These are phyloP conservation scores for Fusarium sp. DNA, from an alignment of 2,329 filamentous ascomycete species.

Conservation along the genomic window DNA sequence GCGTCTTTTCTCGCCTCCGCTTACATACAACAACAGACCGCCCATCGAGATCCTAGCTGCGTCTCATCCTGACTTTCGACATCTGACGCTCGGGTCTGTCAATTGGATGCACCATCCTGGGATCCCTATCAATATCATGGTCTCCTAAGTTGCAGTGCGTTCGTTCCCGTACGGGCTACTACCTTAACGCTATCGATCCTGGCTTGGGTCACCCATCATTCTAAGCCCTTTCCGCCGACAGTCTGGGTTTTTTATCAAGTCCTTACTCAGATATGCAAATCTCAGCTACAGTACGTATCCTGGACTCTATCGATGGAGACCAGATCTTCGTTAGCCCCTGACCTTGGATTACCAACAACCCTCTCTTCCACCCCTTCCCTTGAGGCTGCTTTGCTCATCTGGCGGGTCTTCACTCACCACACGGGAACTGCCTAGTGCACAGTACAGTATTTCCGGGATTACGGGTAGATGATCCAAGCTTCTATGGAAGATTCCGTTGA, in stretches of 20 bases:
- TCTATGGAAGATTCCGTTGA: conserved; percentile 17
- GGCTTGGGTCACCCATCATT: conserved; percentile 29
- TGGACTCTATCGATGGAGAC: conserved; percentile 31
- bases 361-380: conserved; percentile 17
- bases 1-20: conserved; percentile 8
- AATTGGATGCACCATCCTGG: conserved; percentile 14
- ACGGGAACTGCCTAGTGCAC: conserved; percentile 1
- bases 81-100: conserved; percentile 25
- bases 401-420: conserved; percentile 2
- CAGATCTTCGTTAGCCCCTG: conserved; percentile 36
- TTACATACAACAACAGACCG: conserved; percentile 18
- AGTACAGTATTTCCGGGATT: conserved; percentile 6
- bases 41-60: conserved; percentile 25
- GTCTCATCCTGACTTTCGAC: conserved; percentile 35
- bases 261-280: conserved; percentile 30
- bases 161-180: conserved; percentile 38
- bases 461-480: conserved; percentile 4
- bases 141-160: conserved; percentile 30
- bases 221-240: conserved; percentile 37
- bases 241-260: conserved; percentile 20
- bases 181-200: conserved; percentile 30
- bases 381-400: conserved; percentile 2
- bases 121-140: conserved; percentile 28
- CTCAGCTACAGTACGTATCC: conserved; percentile 28
- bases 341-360: not conserved